These are phyloP conservation scores for Calocybe indica DNA, from an alignment of 768 basidiomycete genomes.

Conservation along the genomic window DNA sequence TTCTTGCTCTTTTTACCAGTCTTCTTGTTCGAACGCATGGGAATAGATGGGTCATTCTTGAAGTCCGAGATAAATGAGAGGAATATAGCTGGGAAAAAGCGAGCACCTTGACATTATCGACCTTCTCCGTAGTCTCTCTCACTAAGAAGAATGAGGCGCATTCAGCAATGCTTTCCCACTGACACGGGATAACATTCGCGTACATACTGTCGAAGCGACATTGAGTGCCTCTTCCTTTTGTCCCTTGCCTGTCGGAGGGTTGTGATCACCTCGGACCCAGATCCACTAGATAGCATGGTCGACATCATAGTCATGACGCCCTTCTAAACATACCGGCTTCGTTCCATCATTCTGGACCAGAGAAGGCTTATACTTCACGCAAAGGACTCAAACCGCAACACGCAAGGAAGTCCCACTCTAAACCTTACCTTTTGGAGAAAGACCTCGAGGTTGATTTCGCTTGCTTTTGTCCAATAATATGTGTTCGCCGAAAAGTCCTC, in stretches of 20 bases:
- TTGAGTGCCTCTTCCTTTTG: slow-evolving; percentile 25
- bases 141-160: slow-evolving; percentile 29
- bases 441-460: slow-evolving; percentile 37
- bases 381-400: background rate
- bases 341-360: slow-evolving; percentile 76
- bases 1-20: slow-evolving; percentile 71
- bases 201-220: slow-evolving; percentile 44
- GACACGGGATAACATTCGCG: slow-evolving; percentile 5
- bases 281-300: slow-evolving; percentile 48
- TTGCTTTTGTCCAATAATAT: slow-evolving; percentile 46
- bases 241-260: too few relatives aligned
- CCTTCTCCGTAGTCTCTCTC: slow-evolving; percentile 45
- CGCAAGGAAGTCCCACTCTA: too few relatives aligned
- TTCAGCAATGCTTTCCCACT: background rate
- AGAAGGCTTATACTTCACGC: slow-evolving; percentile 58
- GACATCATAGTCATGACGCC: background rate
- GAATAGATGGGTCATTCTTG: slow-evolving; percentile 63
- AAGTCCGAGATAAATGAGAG: background rate
- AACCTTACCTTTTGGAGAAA: slow-evolving; percentile 40
- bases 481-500: too few relatives aligned
- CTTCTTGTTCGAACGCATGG: slow-evolving; percentile 64
- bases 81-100: background rate
- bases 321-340: slow-evolving; percentile 51
- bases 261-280: slow-evolving; percentile 37
- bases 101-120: slow-evolving; percentile 54